A percentile compares a stretch with the other conserved stretches of the same genome.
phyloP scores from a whole-genome alignment of 768 basidiomycete species.

The Hortiboletus flavorubellus region DNA sequence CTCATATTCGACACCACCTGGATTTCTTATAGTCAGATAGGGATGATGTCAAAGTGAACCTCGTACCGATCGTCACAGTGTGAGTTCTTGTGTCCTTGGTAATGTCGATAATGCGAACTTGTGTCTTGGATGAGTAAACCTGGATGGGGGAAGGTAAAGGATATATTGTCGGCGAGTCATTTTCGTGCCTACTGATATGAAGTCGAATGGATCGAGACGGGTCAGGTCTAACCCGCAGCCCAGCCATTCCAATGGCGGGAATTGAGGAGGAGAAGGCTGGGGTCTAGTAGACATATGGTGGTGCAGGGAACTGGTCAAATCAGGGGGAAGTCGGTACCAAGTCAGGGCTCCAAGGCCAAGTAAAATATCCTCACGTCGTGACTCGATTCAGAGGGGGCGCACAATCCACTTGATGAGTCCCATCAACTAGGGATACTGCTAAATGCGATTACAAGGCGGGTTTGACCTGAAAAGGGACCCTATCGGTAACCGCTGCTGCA shows the following conservation, averaged over 20 bases:
- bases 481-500: neutral
- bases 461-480: neutral
- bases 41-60: neutral
- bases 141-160: neutral
- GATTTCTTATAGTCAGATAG: neutral
- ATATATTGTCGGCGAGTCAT: neutral
- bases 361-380: neutral
- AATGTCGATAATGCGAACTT: slow-evolving; percentile 1
- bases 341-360: neutral
- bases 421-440: neutral
- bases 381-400: too few species aligned
- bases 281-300: neutral
- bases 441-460: neutral
- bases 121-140: neutral
- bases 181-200: neutral
- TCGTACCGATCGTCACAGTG: neutral
- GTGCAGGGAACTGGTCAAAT: neutral
- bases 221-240: slow-evolving; percentile 5
- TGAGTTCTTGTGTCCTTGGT: slow-evolving; percentile 1
- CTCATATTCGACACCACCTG: slow-evolving; percentile 3
- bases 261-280: neutral
- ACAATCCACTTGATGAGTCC: too few species aligned
- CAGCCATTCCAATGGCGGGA: slow-evolving; percentile 5
- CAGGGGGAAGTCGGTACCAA: neutral
- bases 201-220: neutral